phyloP scores from a whole-genome alignment of 2,329 filamentous ascomycete genomes.

The Phoma herbarum region DNA sequence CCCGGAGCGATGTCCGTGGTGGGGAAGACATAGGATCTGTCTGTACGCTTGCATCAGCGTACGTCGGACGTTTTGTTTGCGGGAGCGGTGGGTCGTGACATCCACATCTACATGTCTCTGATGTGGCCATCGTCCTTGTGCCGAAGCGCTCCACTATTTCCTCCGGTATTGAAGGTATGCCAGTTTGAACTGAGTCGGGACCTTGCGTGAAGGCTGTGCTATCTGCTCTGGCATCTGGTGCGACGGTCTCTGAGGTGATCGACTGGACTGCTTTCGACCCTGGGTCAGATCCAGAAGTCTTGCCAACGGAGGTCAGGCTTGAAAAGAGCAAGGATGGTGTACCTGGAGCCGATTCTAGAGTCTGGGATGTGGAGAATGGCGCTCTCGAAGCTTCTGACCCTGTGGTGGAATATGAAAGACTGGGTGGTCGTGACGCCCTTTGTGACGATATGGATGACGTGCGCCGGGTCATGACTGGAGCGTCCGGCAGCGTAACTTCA shows the following conservation, averaged over 20 bases:
- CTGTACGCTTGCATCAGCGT: constrained; percentile 36
- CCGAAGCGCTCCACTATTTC: neutral
- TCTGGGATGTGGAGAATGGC: neutral
- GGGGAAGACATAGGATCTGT: constrained; percentile 29
- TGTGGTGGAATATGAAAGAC: neutral
- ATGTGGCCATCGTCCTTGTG: neutral
- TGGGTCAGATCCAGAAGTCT: constrained; percentile 13
- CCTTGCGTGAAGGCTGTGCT: neutral
- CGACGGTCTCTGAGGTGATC: neutral
- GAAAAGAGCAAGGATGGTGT: neutral
- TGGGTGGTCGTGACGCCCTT: neutral
- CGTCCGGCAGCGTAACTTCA: neutral
- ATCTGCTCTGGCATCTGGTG: constrained; percentile 40
- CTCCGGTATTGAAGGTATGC: neutral
- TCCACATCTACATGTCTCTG: constrained; percentile 25
- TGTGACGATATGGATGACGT: neutral
- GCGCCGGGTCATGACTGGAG: neutral
- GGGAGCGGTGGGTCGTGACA: neutral
- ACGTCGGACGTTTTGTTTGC: constrained; percentile 16
- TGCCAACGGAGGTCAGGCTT: neutral
- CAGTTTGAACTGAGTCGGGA: neutral
- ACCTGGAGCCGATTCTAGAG: neutral
- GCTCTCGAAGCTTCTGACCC: neutral
- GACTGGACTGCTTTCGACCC: neutral
- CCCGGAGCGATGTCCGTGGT: constrained; percentile 20